Conservation (phyloP, 306 rosid genomes). For the Acmispon strigosus region DNA sequence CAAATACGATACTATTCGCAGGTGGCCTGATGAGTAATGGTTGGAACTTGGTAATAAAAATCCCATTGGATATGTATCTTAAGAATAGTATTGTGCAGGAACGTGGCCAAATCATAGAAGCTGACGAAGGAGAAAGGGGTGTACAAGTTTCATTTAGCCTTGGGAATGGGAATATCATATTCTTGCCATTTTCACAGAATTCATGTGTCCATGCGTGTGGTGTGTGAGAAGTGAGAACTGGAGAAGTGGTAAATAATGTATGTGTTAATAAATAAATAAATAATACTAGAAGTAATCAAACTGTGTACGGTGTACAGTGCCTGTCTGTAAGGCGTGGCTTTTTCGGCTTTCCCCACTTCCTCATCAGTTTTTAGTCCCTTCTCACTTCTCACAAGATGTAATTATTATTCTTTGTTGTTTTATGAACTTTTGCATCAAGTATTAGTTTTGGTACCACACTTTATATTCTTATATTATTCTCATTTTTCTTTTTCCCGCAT, state of each 20-base stretch:
- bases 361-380: not conserved
- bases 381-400: not conserved
- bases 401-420: not conserved
- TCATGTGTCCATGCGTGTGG: conserved; percentile 17
- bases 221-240: not conserved
- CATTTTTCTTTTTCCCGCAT: not conserved
- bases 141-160: not conserved
- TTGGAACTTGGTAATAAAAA: not conserved
- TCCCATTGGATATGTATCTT: not conserved
- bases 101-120: conserved; percentile 27
- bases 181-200: not conserved
- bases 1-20: not conserved
- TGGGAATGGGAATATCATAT: conserved; percentile 30
- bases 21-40: conserved; percentile 3
- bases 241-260: not conserved
- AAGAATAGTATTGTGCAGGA: not conserved
- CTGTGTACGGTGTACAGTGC: not conserved
- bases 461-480: no score
- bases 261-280: not conserved
- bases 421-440: not conserved
- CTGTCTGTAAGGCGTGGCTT: not conserved
- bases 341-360: not conserved
- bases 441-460: no score
- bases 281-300: not conserved
- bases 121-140: not conserved